Conservation (phyloP, 2,329 filamentous ascomycete genomes). For the Catunica adiposa region DNA sequence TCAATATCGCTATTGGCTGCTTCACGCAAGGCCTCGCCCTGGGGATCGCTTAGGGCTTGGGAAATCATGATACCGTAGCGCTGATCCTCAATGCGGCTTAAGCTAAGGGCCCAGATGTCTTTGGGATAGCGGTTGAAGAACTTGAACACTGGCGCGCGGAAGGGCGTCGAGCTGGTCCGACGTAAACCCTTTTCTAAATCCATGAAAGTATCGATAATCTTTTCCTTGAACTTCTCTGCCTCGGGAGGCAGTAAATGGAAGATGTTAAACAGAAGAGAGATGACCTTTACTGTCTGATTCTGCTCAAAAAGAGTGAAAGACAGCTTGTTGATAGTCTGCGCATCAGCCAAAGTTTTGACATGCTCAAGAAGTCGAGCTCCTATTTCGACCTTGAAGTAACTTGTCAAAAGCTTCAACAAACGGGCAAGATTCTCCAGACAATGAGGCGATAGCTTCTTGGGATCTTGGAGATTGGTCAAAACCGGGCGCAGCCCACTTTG, state of each 20-base stretch:
- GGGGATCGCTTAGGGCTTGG: constrained; percentile 62
- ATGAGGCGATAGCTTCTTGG: constrained; percentile 73
- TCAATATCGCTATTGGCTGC: constrained; percentile 59
- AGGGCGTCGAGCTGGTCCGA: constrained; percentile 78
- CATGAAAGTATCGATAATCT: constrained; percentile 77
- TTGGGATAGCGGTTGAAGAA: constrained; percentile 87
- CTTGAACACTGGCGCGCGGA: constrained; percentile 75
- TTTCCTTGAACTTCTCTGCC: constrained; percentile 79
- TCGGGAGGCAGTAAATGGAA: constrained; percentile 89
- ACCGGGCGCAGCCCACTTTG: constrained; percentile 90
- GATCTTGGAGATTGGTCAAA: constrained; percentile 89
- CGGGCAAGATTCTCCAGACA: constrained; percentile 83
- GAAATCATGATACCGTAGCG: constrained; percentile 82
- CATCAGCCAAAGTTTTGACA: constrained; percentile 76
- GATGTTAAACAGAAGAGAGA: constrained; percentile 87
- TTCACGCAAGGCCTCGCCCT: constrained; percentile 58
- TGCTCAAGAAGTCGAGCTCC: constrained; percentile 85
- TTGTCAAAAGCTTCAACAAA: constrained; percentile 78
- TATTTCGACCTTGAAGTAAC: constrained; percentile 98
- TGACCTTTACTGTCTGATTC: constrained; percentile 80
- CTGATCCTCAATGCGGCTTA: constrained; percentile 64
- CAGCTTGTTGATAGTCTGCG: constrained; percentile 64
- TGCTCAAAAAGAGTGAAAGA: constrained; percentile 94
- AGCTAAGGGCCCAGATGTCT: constrained; percentile 68
- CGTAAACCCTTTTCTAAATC: constrained; percentile 73